A percentile compares a stretch with the other conserved stretches of the same genome.
Evolutionary conservation across 495 filamentous ascomycete species (phyloP).

Genomic region (Aspergillus wentii): DNA sequence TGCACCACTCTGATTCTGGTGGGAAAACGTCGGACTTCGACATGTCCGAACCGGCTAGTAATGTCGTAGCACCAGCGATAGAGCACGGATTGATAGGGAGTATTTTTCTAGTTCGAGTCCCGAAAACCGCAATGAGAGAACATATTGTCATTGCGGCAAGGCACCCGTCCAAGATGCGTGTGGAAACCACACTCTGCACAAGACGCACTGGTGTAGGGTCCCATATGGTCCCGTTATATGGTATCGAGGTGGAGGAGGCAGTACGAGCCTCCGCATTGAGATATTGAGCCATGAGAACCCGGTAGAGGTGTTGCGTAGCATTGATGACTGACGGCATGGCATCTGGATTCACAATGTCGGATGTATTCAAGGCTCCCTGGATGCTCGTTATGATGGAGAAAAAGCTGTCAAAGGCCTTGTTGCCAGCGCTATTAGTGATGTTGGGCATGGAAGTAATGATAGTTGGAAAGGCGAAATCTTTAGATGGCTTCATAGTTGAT

Average conservation of each 20-base stretch:
- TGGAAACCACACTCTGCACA: constrained; percentile 23
- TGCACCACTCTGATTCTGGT: constrained; percentile 9
- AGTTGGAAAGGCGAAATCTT: neutral
- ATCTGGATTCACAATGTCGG: neutral
- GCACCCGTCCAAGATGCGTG: constrained; percentile 26
- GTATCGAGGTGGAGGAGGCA: neutral
- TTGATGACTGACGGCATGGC: neutral
- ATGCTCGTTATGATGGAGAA: constrained; percentile 2
- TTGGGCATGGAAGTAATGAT: neutral
- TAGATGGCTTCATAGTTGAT: neutral
- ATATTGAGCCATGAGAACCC: constrained; percentile 6
- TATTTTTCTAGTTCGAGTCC: constrained; percentile 19
- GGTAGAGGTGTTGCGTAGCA: constrained; percentile 6
- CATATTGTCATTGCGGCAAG: constrained; percentile 17
- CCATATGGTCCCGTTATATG: constrained; percentile 3
- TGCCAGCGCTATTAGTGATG: neutral
- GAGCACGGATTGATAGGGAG: constrained; percentile 22
- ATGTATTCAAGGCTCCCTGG: neutral
- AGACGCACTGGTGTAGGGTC: constrained; percentile 9
- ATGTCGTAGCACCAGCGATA: constrained; percentile 23
- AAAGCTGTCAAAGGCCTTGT: constrained; percentile 3
- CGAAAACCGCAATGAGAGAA: constrained; percentile 11
- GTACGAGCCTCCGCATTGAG: constrained; percentile 1
- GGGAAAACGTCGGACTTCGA: constrained; percentile 3
- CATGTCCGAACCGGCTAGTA: constrained; percentile 21